Evolutionary conservation across 768 basidiomycete genomes (phyloP), one percentile per base, ranked within the genome.

Genomic region (Pholiota conissans): DNA sequence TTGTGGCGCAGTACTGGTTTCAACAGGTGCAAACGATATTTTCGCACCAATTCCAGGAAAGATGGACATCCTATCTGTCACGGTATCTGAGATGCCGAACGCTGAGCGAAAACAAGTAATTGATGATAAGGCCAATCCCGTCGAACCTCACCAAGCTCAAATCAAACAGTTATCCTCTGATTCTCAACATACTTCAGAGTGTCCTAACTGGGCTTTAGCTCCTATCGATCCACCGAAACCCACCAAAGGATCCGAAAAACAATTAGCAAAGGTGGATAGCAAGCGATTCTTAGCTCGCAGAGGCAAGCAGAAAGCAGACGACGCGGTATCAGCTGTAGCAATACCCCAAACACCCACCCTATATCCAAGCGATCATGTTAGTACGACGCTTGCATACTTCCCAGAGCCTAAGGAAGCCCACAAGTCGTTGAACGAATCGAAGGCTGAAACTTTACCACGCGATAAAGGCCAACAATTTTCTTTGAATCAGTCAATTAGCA

Each of bases 201-300:
- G 51, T 46, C 73, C 74, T 28, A 73, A 75, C 57, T 76, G 72
- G 73, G 74, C 75, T 27, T 46, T 71, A 7, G 71, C 72, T 18
- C 71, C 73, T 9, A 68, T 63, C 16, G 55, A 57, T 48, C 26
- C 58, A 9, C 46, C 49, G 13, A 49, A 46, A 22, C 10, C 52
- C 20, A 32, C 34, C 6, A 32, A 9, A 37, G 24, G 46, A 18
- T 29, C 55, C 6, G 27, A 34, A 16, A 60, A 34, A 28, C 56
- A 49, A 34, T 28, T 20, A 8, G 49, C 26, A 3, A 59, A 58
- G 54, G 34, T 24, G 5, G 59, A 58, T 27, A 34, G 54, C 40
- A 57, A 52, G 11, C 52, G 49, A 9, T 52, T 30, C 28, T 3
- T 35, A 18, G 27, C 22, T 26, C 47, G 55, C 20, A 42, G 28